These are phyloP conservation scores for Elongisporangium senticosum DNA, from an alignment of 352 stramenopile species.

Conservation along the genomic window DNA sequence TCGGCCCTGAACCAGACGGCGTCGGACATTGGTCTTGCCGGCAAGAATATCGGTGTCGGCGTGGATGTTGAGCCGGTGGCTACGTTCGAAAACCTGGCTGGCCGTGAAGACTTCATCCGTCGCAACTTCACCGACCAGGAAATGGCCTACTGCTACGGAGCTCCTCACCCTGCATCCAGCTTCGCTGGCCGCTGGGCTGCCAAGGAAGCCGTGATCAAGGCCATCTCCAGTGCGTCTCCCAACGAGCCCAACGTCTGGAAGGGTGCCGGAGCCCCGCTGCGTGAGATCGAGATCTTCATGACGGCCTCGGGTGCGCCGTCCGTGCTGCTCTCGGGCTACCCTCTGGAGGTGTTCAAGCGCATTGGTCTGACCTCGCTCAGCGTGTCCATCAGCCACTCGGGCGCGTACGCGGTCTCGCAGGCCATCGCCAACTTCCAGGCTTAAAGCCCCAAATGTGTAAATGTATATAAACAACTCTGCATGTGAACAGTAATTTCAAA, in stretches of 20 bases:
- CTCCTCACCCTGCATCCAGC: constrained; percentile 73
- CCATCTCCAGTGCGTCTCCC: constrained; percentile 73
- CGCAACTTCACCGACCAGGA: constrained; percentile 88
- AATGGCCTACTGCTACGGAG: constrained; percentile 79
- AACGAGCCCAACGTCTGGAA: constrained; percentile 70
- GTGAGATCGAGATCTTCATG: constrained; percentile 85
- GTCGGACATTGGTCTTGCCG: constrained; percentile 32
- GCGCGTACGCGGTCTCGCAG: constrained; percentile 83
- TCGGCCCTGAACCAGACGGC: constrained; percentile 53
- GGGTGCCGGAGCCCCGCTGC: constrained; percentile 58
- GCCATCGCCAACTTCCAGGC: constrained; percentile 66
- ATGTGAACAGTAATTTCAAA: background rate
- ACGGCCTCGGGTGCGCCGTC: constrained; percentile 71
- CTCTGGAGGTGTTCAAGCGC: constrained; percentile 74
- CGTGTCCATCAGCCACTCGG: constrained; percentile 88
- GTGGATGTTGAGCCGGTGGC: constrained; percentile 82
- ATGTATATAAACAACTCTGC: constrained; percentile 2
- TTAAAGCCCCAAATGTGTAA: constrained; percentile 6
- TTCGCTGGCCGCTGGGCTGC: constrained; percentile 86
- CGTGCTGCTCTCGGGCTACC: constrained; percentile 69
- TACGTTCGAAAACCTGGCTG: constrained; percentile 74
- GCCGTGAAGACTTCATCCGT: constrained; percentile 76
- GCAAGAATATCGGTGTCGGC: constrained; percentile 55
- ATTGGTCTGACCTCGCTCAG: constrained; percentile 66
- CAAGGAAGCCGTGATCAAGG: constrained; percentile 89